Evolutionary conservation across 1,284 basidiomycete genomes (phyloP).

Genomic region (Austroboletus novae-zelandiae): DNA sequence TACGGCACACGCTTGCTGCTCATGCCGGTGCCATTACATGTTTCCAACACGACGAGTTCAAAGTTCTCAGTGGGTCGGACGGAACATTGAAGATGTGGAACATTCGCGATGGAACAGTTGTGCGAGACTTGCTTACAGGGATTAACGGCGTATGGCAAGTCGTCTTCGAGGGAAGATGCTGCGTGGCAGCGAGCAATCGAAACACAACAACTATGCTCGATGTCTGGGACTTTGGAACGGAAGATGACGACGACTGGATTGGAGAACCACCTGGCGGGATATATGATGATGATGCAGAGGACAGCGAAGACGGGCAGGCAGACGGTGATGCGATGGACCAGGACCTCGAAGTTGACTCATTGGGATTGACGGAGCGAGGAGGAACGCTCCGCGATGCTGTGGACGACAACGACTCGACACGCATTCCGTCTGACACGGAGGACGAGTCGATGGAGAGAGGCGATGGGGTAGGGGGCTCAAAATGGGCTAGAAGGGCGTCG

Average conservation of each 20-base stretch:
- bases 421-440: constrained; percentile 21
- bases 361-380: constrained; percentile 47
- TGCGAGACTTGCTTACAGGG: constrained; percentile 83
- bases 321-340: constrained; percentile 69
- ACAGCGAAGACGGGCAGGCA: constrained; percentile 53
- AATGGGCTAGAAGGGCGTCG: constrained; percentile 33
- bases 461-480: constrained; percentile 35
- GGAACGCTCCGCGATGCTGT: constrained; percentile 37
- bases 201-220: constrained; percentile 77
- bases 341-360: constrained; percentile 49
- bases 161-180: constrained; percentile 88
- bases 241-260: constrained; percentile 57
- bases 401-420: constrained; percentile 28
- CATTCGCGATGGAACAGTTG: constrained; percentile 77
- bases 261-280: constrained; percentile 50
- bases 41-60: constrained; percentile 96
- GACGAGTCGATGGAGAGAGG: constrained; percentile 34
- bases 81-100: constrained; percentile 99
- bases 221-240: constrained; percentile 82
- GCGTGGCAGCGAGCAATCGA: constrained; percentile 88
- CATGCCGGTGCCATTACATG: constrained; percentile 96
- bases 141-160: constrained; percentile 96
- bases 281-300: constrained; percentile 54
- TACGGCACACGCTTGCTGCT: constrained; percentile 78
- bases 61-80: constrained; percentile 90